These are phyloP conservation scores for Trypanosoma mega DNA, from an alignment of 208 protist genomes.

Conservation along the genomic window DNA sequence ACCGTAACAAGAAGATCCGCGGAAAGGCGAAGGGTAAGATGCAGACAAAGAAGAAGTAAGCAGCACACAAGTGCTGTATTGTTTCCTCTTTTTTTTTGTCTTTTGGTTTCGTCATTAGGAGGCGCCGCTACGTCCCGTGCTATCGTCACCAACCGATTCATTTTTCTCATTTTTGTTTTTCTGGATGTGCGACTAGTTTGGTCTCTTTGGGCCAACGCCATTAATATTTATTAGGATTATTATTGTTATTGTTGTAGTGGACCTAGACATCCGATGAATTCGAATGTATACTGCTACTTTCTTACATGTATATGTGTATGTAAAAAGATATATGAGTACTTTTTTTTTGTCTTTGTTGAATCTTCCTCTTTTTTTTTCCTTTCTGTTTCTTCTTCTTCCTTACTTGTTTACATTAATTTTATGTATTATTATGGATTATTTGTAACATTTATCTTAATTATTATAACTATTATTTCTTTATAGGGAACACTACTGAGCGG, in stretches of 20 bases:
- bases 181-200: neutral
- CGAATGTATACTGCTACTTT: no score
- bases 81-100: constrained; percentile 14
- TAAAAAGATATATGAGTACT: neutral
- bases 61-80: neutral
- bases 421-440: no score
- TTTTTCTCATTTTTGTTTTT: neutral
- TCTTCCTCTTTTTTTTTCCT: constrained; percentile 3
- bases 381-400: constrained; percentile 15
- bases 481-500: no score
- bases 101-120: constrained; percentile 3
- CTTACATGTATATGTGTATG: neutral
- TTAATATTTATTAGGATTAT: no score
- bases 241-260: no score
- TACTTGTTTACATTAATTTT: constrained; percentile 7
- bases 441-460: no score
- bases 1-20: constrained; percentile 98
- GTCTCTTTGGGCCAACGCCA: no score
- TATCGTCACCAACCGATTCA: neutral
- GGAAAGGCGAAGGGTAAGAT: constrained; percentile 96
- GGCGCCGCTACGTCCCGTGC: neutral
- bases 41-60: constrained; percentile 92
- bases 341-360: constrained; percentile 4
- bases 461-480: no score
- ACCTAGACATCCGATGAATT: no score